These are phyloP conservation scores for Ustilago sp. DNA, from an alignment of 1,284 basidiomycete species.

Conservation along the genomic window DNA sequence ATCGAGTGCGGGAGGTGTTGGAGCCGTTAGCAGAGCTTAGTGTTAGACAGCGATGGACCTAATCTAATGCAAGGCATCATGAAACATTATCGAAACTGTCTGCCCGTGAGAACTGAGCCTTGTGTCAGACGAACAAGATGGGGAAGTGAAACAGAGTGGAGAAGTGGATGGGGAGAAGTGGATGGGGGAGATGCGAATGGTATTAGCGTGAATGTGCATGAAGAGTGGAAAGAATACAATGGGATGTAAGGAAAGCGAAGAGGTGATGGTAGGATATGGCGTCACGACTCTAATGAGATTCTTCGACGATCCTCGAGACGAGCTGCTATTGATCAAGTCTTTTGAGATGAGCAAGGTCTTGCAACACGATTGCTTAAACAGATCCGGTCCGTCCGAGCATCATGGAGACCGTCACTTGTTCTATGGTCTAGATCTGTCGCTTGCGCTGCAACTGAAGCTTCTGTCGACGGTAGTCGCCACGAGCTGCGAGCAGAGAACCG, in stretches of 20 bases:
- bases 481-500: constrained; percentile 25
- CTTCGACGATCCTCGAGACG: not conserved
- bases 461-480: constrained; percentile 24
- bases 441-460: constrained; percentile 14
- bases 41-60: not conserved
- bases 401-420: not conserved
- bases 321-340: not conserved
- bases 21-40: constrained; percentile 8
- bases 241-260: not conserved
- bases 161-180: not conserved
- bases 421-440: constrained; percentile 3
- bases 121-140: not conserved
- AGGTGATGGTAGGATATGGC: not conserved
- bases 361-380: not conserved
- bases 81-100: not conserved
- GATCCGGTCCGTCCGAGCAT: constrained; percentile 10
- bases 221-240: not conserved
- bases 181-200: constrained; percentile 2
- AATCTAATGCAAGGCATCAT: not conserved
- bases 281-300: not conserved
- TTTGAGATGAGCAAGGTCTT: not conserved
- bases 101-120: not conserved
- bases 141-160: not conserved
- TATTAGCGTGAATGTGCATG: constrained; percentile 6
- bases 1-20: constrained; percentile 3